Base-by-base conservation (phyloP, 371 early-diverging fungal species). In the Rhizopus stolonifer region DNA sequence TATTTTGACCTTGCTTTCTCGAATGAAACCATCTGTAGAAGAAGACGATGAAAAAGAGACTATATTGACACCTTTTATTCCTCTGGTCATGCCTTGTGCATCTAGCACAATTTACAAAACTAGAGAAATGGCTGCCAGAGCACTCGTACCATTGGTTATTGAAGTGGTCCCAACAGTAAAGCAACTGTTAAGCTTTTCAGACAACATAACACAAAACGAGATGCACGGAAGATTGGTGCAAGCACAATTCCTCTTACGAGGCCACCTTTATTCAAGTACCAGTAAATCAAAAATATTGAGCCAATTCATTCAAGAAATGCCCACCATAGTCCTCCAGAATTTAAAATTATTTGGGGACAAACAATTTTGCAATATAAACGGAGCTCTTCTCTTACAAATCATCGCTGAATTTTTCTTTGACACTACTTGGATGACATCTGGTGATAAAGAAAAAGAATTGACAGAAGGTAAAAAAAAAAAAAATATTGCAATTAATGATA, bases 101-200 rank as follows among this genome's bases (percentile, higher is more conserved):
- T 72, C 77, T 6, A 84, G 89, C 32, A 79, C 88, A 0, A 87
- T 92, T 33, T 90, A 77, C 69, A 90, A 88, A 74, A 90, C 89
- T 0, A 78, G 94, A 42, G 94, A 92, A 58, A 90, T 94, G 84
- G 85, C 93, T 0, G 91, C 92, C 0, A 77, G 90, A 29, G 92
- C 93, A 0, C 65, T 89, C 21, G 89, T 87, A 1, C 85, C 94
- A 2, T 60, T 93, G 54, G 70, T 93, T 3, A 29, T 59, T 17
- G 75, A 83, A 34, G 56, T 88, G 14, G 58, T 83, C 7, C 57
- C 60, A 18, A 71, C 69, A 9, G 61, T 82, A 9, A 36, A 42
- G 25, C 56, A 68, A 24, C 26, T 80, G 3, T 15, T 70, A 21
- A 29, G 48, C 11, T 47, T 64, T 17, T 46, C 58, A 9, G 25